Evolutionary conservation across 164 flowering plant species (phyloP).

Genomic region (Chimonanthus salicifolius): DNA sequence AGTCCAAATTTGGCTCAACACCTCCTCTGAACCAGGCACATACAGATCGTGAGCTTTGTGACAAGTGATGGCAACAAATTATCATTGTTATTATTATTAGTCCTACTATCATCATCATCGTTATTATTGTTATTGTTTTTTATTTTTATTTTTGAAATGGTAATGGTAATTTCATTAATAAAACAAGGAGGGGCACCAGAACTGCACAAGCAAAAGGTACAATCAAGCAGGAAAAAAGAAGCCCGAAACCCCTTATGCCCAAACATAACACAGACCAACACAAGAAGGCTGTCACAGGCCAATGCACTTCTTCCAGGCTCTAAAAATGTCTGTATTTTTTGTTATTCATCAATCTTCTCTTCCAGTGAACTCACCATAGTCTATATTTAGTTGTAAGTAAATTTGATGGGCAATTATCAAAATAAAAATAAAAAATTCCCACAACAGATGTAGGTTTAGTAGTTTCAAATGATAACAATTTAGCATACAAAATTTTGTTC

Average conservation of each 20-base stretch:
- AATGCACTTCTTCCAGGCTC: too few relatives aligned
- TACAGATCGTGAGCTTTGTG: neutral
- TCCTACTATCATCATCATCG: too few relatives aligned
- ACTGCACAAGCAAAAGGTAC: too few relatives aligned
- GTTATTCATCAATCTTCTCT: slow-evolving; percentile 80
- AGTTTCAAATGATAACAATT: neutral
- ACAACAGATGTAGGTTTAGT: neutral
- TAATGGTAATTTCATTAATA: too few relatives aligned
- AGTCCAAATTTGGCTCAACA: neutral
- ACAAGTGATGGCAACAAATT: neutral
- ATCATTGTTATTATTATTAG: too few relatives aligned
- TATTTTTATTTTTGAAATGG: too few relatives aligned
- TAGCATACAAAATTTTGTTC: neutral
- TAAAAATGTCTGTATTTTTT: slow-evolving; percentile 51
- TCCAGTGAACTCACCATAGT: slow-evolving; percentile 49
- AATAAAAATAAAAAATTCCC: neutral
- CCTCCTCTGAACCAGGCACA: neutral
- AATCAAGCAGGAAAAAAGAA: too few relatives aligned
- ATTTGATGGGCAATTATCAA: slow-evolving; percentile 26
- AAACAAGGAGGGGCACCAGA: too few relatives aligned
- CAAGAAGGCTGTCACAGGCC: too few relatives aligned
- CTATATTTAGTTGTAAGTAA: slow-evolving; percentile 17
- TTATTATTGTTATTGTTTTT: too few relatives aligned
- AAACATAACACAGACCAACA: too few relatives aligned
- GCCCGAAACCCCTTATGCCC: too few relatives aligned